A percentile compares a stretch with the other conserved stretches of the same genome.
These are phyloP conservation scores for Coemansia pectinata DNA, from an alignment of 192 early-diverging fungal species.

Conservation along the genomic window DNA sequence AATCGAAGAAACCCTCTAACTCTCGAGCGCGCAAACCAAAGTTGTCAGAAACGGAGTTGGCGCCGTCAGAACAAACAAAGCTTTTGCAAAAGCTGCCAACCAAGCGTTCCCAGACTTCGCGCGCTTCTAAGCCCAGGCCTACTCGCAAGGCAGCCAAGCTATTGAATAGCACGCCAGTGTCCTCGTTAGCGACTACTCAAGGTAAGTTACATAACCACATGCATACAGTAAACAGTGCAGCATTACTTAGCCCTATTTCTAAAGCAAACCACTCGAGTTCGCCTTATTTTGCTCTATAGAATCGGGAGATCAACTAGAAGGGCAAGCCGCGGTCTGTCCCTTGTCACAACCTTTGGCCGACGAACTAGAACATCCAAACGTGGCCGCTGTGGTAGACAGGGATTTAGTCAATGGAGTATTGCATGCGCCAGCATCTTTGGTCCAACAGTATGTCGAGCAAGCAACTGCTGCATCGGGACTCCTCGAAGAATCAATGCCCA, in stretches of 20 bases:
- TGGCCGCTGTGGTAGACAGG: neutral
- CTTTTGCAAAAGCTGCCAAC: neutral
- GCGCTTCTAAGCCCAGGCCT: constrained; percentile 7
- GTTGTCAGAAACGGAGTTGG: neutral
- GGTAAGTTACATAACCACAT: neutral
- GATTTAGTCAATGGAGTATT: neutral
- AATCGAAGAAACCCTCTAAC: neutral
- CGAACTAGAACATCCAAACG: neutral
- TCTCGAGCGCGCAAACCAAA: constrained; percentile 2
- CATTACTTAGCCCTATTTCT: neutral
- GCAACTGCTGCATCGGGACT: neutral
- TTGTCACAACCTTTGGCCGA: neutral
- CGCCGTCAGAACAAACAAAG: neutral
- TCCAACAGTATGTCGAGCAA: neutral
- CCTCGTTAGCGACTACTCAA: neutral
- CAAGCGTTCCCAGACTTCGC: neutral
- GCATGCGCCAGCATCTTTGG: neutral
- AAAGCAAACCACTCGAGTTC: neutral
- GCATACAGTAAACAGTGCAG: too few species aligned
- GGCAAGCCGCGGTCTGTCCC: neutral
- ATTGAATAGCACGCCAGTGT: neutral
- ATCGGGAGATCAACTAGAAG: neutral
- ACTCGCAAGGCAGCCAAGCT: constrained; percentile 7
- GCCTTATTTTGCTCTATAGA: neutral
- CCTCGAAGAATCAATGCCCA: neutral